Evolutionary conservation across 768 basidiomycete genomes (phyloP).

Genomic region (Tubosaeta sp.): DNA sequence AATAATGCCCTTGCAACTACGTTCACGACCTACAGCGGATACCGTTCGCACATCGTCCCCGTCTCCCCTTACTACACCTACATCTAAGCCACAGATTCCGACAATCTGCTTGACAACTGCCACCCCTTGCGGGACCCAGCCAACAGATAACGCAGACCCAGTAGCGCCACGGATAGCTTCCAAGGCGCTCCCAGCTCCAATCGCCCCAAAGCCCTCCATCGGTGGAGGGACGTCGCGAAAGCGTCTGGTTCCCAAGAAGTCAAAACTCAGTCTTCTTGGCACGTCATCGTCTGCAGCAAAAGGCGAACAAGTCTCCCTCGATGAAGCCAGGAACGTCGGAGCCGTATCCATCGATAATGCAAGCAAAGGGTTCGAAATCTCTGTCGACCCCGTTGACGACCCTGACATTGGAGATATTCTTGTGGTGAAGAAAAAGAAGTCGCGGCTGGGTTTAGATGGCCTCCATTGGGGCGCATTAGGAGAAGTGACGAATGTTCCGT

Average conservation of each 20-base stretch:
- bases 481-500: constrained; percentile 57
- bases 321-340: constrained; percentile 53
- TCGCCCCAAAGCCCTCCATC: constrained; percentile 26
- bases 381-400: constrained; percentile 61
- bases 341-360: constrained; percentile 17
- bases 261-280: constrained; percentile 51
- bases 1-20: constrained; percentile 30
- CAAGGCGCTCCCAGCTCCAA: constrained; percentile 14
- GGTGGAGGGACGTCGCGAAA: constrained; percentile 30
- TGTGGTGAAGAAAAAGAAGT: constrained; percentile 76
- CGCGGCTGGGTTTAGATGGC: constrained; percentile 54
- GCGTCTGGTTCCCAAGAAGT: constrained; percentile 70
- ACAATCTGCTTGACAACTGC: constrained; percentile 70
- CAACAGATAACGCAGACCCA: constrained; percentile 26
- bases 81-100: constrained; percentile 38
- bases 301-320: constrained; percentile 50
- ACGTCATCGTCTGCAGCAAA: constrained; percentile 25
- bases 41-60: constrained; percentile 23
- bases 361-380: constrained; percentile 63
- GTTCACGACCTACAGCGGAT: constrained; percentile 28
- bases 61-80: constrained; percentile 26
- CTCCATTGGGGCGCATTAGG: constrained; percentile 52
- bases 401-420: constrained; percentile 66
- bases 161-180: constrained; percentile 21
- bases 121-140: constrained; percentile 52